Base-by-base conservation (phyloP, 371 early-diverging fungal species). In the Cokeromyces recurvatus region DNA sequence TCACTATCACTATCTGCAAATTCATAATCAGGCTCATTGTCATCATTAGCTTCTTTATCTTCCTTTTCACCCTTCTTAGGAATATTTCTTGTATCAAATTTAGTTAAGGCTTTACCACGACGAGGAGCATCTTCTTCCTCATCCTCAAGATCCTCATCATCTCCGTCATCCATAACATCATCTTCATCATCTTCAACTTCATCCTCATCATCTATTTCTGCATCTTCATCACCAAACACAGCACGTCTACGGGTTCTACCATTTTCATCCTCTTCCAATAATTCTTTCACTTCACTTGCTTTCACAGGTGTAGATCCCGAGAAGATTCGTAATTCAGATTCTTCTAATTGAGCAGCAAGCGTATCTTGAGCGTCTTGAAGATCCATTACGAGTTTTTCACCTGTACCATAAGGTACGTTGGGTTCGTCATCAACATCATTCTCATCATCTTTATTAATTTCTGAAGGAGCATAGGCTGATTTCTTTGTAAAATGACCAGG, bases 301-400 rank as follows among this genome's bases (percentile, higher is more conserved):
- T 68, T 68, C 46, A 92, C 57, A 11, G 90, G 91, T 20, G 79
- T 68, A 8, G 94, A 84, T 15, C 74, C 71, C 8, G 84, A 77
- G 57, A 97, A 97, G 43, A 97, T 75, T 15, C 85, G 82, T 51
- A 97, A 66, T 37, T 89, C 81, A 52, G 87, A 86, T 7, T 72
- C 75, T 37, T 82, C 75, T 31, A 97, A 71, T 51, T 87, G 83
- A 32, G 90, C 86, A 16, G 86, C 86, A 24, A 93, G 59, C 0
- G 92, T 90, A 49, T 75, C 71, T 43, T 71, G 63, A 17, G 85
- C 88, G 55, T 92, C 90, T 64, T 97, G 96, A 38, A 97, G 74
- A 55, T 89, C 81, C 69, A 89, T 79, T 22, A 97, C 94, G 84
- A 97, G 86, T 45, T 84, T 78, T 58, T 96, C 95, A 19, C 97